A percentile compares a stretch with the other conserved stretches of the same genome.
These are phyloP conservation scores for Reticulascus tulasneorum DNA, from an alignment of 2,329 filamentous ascomycete genomes.

Conservation along the genomic window DNA sequence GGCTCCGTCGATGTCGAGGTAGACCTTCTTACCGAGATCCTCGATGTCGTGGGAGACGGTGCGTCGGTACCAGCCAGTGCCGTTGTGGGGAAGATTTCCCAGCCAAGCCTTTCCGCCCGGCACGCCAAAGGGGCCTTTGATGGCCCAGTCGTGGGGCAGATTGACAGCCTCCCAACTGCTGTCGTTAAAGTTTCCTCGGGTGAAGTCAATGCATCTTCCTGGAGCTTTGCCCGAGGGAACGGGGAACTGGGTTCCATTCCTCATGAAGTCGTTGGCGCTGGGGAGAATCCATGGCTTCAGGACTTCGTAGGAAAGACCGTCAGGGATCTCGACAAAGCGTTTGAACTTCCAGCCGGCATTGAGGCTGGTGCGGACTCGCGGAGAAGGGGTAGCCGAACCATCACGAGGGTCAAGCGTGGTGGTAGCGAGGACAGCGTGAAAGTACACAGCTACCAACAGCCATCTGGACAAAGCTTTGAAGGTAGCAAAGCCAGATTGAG, in stretches of 20 bases:
- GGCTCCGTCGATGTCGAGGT: conserved; percentile 46
- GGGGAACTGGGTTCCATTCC: conserved; percentile 21
- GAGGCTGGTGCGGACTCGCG: conserved; percentile 25
- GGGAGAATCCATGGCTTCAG: conserved; percentile 39
- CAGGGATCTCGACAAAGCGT: conserved; percentile 30
- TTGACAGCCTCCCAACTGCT: conserved; percentile 34
- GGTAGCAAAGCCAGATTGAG: too few species aligned
- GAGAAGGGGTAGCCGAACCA: background rate
- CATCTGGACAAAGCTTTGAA: too few species aligned
- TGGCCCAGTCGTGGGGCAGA: conserved; percentile 47
- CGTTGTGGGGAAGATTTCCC: conserved; percentile 44
- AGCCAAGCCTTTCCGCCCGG: conserved; percentile 35
- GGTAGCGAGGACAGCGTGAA: too few species aligned
- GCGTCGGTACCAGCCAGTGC: conserved; percentile 50
- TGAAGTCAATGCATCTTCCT: conserved; percentile 25
- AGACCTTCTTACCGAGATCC: conserved; percentile 34
- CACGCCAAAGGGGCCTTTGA: conserved; percentile 40
- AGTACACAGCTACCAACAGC: too few species aligned
- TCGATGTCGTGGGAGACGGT: conserved; percentile 25
- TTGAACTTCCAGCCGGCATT: conserved; percentile 34
- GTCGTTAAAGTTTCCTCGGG: conserved; percentile 33
- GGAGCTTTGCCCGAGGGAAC: conserved; percentile 25
- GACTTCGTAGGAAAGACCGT: conserved; percentile 25
- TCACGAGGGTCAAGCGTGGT: too few species aligned
- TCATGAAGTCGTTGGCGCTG: conserved; percentile 35